These are phyloP conservation scores for Cladosporium sp. DNA, from an alignment of 2,329 filamentous ascomycete species.

Conservation along the genomic window DNA sequence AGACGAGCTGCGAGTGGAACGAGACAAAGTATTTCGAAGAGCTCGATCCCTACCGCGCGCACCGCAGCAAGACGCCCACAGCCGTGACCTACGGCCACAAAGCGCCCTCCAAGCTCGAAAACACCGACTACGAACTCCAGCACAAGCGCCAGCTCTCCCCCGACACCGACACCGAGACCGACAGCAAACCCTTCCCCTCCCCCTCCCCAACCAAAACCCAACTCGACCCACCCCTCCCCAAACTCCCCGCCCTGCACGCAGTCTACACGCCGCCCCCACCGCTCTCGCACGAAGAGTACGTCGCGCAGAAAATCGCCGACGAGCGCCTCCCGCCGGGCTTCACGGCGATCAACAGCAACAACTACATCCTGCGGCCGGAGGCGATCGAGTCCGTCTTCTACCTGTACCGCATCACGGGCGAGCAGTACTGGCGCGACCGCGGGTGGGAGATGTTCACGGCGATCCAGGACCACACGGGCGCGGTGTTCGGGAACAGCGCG, in stretches of 20 bases:
- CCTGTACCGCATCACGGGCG: constrained; percentile 84
- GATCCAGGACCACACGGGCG: constrained; percentile 60
- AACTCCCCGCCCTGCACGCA: constrained; percentile 10
- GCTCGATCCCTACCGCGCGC: constrained; percentile 27
- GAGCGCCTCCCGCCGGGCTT: constrained; percentile 38
- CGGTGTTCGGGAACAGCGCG: constrained; percentile 63
- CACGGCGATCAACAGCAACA: constrained; percentile 30
- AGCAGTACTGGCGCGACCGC: constrained; percentile 66
- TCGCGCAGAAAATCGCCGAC: constrained; percentile 30
- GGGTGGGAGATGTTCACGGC: constrained; percentile 82
- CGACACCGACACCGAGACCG: background rate
- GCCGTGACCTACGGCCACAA: background rate
- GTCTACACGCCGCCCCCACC: constrained; percentile 24
- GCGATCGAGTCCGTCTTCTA: constrained; percentile 85
- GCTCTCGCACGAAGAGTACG: constrained; percentile 26
- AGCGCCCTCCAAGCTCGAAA: background rate
- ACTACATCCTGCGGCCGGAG: constrained; percentile 55
- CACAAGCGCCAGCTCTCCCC: constrained; percentile 6
- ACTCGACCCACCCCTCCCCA: constrained; percentile 8
- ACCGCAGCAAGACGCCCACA: constrained; percentile 1
- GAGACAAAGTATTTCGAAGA: constrained; percentile 38
- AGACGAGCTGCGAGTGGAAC: constrained; percentile 38
- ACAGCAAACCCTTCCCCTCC: background rate
- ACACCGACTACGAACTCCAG: background rate
- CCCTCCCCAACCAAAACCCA: constrained; percentile 2